Evolutionary conservation across 257 asterid genomes (phyloP).

Genomic region (Lantana camara): DNA sequence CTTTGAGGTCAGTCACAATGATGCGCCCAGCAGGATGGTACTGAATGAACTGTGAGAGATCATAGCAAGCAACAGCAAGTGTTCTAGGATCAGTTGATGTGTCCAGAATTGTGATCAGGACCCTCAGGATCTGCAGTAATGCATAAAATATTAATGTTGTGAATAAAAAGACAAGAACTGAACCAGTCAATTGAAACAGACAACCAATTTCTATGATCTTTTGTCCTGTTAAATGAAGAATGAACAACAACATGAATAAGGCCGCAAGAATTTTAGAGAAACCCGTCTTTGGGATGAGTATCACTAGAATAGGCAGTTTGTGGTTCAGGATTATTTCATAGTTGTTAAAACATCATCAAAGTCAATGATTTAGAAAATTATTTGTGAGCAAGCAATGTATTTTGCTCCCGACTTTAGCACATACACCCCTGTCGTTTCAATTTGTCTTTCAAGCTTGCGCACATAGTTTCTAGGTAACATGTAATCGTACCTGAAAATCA

Average conservation of each 20-base stretch:
- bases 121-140: slow-evolving; percentile 71
- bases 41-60: slow-evolving; percentile 92
- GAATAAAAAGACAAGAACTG: background rate
- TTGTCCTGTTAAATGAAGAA: background rate
- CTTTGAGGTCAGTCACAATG: slow-evolving; percentile 85
- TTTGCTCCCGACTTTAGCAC: too few relatives aligned
- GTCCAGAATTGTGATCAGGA: slow-evolving; percentile 83
- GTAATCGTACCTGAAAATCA: slow-evolving; percentile 74
- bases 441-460: too few relatives aligned
- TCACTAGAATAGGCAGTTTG: background rate
- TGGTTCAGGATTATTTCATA: too few relatives aligned
- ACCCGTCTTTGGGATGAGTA: background rate
- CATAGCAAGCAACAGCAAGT: slow-evolving; percentile 91
- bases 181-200: background rate
- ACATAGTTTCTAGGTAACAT: background rate
- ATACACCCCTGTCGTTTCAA: too few relatives aligned
- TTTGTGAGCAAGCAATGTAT: too few relatives aligned
- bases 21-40: slow-evolving; percentile 90
- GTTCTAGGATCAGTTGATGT: slow-evolving; percentile 79
- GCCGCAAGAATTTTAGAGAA: background rate
- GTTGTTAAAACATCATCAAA: too few relatives aligned
- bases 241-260: background rate
- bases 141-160: slow-evolving; percentile 8
- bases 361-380: too few relatives aligned
- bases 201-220: background rate